Conservation (phyloP, 768 basidiomycete genomes). For the Boletellus ananas region DNA sequence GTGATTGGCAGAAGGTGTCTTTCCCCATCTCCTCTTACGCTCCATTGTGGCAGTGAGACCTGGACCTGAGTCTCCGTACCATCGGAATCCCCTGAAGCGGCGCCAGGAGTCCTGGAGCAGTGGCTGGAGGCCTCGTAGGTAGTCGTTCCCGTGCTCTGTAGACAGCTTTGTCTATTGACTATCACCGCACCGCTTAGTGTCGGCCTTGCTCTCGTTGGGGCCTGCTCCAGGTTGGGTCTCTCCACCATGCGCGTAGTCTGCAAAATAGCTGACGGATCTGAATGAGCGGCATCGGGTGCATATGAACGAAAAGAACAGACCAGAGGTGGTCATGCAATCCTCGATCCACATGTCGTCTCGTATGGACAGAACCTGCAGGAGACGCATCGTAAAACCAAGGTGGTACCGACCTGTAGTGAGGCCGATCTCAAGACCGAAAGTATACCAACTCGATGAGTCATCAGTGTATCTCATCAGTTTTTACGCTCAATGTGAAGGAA, state of each 20-base stretch:
- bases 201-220: too few relatives aligned
- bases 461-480: constrained; percentile 90
- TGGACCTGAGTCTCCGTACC: too few relatives aligned
- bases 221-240: too few relatives aligned
- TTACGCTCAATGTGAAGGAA: constrained; percentile 90
- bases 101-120: too few relatives aligned
- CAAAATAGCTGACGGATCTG: constrained; percentile 44
- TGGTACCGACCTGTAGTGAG: constrained; percentile 67
- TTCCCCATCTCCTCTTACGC: too few relatives aligned
- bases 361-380: constrained; percentile 80
- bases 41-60: too few relatives aligned
- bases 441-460: constrained; percentile 24
- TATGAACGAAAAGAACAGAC: constrained; percentile 33
- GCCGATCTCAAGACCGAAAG: background rate
- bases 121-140: too few relatives aligned
- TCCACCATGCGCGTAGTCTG: constrained; percentile 57
- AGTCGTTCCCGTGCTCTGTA: too few relatives aligned
- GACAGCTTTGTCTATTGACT: too few relatives aligned
- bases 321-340: constrained; percentile 70
- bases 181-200: too few relatives aligned
- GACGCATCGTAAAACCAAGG: constrained; percentile 86
- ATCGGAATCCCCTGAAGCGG: too few relatives aligned
- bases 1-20: too few relatives aligned
- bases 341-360: constrained; percentile 71
- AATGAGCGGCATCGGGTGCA: background rate